Evolutionary conservation across 2,329 filamentous ascomycete genomes (phyloP), one percentile per base, ranked within the genome.

Genomic region (Xylaria arbuscula): DNA sequence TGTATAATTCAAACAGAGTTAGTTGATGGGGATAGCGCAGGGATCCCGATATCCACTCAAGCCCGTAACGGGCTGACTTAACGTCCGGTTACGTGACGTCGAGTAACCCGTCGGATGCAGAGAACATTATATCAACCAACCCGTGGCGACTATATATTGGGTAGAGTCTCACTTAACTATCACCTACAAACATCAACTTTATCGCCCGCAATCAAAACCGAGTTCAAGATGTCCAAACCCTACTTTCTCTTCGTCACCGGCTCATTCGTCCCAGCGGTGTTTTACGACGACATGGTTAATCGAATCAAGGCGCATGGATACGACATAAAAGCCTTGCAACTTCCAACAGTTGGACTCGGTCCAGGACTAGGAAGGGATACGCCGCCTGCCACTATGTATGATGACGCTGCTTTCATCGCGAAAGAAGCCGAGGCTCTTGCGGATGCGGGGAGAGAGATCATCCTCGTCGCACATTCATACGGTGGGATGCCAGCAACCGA

Each of bases 361-460:
- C 48, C 40, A 4, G 63, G 65, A 13, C 40, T 55, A 11, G 56
- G 51, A 7, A 64, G 59, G 7, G 48, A 63, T 9, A 67, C 48
- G 47, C 48, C 65, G 42, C 68, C 69, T 17, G 61, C 74, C 8
- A 72, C 75, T 17, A 76, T 79, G 64, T 78, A 79, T 40, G 79
- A 80, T 4, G 79, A 83, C 58, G 76, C 80, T 19, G 75, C 76
- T 0, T 69, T 75, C 11, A 76, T 82, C 13, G 75, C 73, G 5
- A 64, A 76, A 4, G 70, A 78, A 2, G 68, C 83, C 22, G 71
- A 78, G 15, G 60, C 71, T 5, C 78, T 83, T 5, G 80, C 83
- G 9, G 78, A 80, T 17, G 68, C 68, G 11, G 74, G 73, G 9
- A 74, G 70, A 53, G 72, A 77, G 40, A 45, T 77, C 0, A 53